Conservation (phyloP, 495 filamentous ascomycete genomes). For the Neurospora intermedia region DNA sequence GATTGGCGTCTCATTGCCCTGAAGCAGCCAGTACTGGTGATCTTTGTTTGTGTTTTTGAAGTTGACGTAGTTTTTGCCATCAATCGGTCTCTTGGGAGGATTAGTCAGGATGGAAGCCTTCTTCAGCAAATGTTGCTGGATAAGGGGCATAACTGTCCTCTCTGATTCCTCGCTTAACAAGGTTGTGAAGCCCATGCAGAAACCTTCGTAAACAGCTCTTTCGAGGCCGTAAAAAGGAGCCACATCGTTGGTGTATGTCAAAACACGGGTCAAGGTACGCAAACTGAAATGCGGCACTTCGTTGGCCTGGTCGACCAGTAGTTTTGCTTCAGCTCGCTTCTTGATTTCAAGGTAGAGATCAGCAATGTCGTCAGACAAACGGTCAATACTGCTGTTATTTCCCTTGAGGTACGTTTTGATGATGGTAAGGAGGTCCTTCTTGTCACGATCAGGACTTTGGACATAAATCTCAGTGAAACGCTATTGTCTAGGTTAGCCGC, state of each 20-base stretch:
- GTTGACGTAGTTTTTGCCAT: constrained; percentile 69
- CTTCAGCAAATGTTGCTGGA: constrained; percentile 65
- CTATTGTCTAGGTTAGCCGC: constrained; percentile 43
- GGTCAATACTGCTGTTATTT: constrained; percentile 50
- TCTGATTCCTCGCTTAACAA: constrained; percentile 72
- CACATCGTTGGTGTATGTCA: constrained; percentile 79
- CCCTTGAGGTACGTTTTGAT: constrained; percentile 76
- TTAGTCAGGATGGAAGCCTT: constrained; percentile 59
- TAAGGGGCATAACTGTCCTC: constrained; percentile 60
- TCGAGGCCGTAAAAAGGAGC: constrained; percentile 78
- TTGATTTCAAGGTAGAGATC: constrained; percentile 81
- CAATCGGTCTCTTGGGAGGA: constrained; percentile 60
- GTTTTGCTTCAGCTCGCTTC: constrained; percentile 65
- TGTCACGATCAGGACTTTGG: constrained; percentile 70
- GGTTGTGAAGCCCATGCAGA: constrained; percentile 96
- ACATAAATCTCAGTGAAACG: constrained; percentile 94
- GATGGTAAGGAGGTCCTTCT: constrained; percentile 71
- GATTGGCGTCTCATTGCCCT: constrained; percentile 53
- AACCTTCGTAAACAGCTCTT: constrained; percentile 83
- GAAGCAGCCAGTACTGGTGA: constrained; percentile 84
- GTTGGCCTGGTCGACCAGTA: constrained; percentile 83
- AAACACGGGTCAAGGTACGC: constrained; percentile 80
- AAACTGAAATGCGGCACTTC: constrained; percentile 94
- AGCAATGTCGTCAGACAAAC: constrained; percentile 65
- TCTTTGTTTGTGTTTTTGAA: constrained; percentile 49